Evolutionary conservation across 225 moss, liverwort and hornwort species (phyloP), one percentile per base, ranked within the genome.

Genomic region (Marchantia paleacea): DNA sequence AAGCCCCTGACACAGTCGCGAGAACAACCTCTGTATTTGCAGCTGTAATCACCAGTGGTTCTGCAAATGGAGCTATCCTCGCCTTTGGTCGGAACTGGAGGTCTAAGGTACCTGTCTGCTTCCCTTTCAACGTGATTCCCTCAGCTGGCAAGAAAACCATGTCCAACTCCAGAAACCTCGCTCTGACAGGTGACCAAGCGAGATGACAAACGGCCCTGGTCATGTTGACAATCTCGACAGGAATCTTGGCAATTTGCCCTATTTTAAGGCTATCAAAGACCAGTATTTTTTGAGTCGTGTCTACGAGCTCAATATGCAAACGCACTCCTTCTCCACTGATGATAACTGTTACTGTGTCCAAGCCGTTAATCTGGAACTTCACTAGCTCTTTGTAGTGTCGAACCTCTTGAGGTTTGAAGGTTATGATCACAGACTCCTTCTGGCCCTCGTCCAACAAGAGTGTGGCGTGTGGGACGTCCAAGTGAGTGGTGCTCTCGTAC

Each of bases 281-380:
- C 16, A 97, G 79, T 6, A 91, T 74, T 75, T 94, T 97, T 81
- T 94, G 94, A 7, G 81, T 82, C 30, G 82, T 85, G 83, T 97
- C 93, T 25, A 92, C 90, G 12, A 97, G 85, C 80, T 97, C 95
- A 66, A 97, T 87, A 78, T 92, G 84, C 82, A 97, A 60, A 2
- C 85, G 89, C n/a, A 91, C 93, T 57, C 97, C 97, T 85, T 93
- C 91, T 57, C 94, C 97, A 55, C 83, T 87, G 20, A 97, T 82
- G 64, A 86, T 80, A 2, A 97, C 92, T 24, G 61, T 91, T 78
- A 91, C 89, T 14, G 79, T 86, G 26, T 94, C 92, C 72, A 93
- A 57, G 28, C 97, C 92, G 74, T 97, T 97, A 52, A 97, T 89
- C 4, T 89, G 84, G 79, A 94, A 97, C 18, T 12, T 86, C 51